Percentiles rank a stretch among this genome's conserved stretches.
These are phyloP conservation scores for Pseudoscleropodium purum DNA, from an alignment of 225 moss, liverwort and hornwort species.

Conservation along the genomic window DNA sequence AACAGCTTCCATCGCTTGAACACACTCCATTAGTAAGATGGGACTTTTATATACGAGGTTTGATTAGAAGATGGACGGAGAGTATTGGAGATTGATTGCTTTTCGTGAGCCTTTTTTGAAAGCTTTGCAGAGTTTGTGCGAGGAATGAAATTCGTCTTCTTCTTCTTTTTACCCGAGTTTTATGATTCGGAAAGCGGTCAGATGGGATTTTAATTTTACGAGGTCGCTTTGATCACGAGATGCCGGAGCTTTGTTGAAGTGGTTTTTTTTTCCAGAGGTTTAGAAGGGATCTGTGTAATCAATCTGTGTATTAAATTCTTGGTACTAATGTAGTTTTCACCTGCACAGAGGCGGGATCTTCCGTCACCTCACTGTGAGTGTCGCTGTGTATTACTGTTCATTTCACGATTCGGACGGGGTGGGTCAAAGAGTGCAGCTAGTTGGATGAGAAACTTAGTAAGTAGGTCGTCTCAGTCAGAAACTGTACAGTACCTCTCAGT, in stretches of 20 bases:
- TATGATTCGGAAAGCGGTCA: not conserved
- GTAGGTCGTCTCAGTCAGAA: not conserved
- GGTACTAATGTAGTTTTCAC: not conserved
- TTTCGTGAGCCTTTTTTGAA: not conserved
- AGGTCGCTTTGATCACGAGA: not conserved
- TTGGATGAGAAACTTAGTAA: not conserved
- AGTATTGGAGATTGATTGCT: not conserved
- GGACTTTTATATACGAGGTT: not conserved
- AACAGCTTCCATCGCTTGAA: not conserved
- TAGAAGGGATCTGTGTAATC: not conserved
- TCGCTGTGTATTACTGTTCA: not conserved
- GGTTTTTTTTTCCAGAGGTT: too few relatives aligned
- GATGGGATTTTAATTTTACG: not conserved
- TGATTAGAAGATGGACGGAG: not conserved
- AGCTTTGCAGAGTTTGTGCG: not conserved
- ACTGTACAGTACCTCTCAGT: not conserved
- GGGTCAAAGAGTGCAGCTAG: not conserved
- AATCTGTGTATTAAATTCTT: not conserved
- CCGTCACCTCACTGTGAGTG: too few relatives aligned
- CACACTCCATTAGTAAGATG: not conserved
- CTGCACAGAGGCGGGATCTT: not conserved
- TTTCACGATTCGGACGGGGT: not conserved
- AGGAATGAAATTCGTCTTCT: not conserved
- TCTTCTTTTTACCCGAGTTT: too few relatives aligned
- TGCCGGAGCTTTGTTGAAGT: not conserved